Base-by-base conservation (phyloP, 805 yeast species). In the Cyberlindnera nakhonratchasimensis region DNA sequence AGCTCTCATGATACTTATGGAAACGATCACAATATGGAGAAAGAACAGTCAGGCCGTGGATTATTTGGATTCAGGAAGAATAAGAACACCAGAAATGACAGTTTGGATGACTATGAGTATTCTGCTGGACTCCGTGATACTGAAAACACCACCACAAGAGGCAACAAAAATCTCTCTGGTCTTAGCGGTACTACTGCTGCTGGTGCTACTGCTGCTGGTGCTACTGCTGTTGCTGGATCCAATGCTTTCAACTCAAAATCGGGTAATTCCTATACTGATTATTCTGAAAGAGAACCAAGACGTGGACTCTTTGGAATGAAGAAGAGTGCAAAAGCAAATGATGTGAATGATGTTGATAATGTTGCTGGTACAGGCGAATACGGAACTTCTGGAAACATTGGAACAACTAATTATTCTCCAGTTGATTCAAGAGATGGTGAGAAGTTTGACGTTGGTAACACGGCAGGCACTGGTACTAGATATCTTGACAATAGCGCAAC, bases 1-100 rank as follows among this genome's bases (percentile, higher is more conserved):
- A 46, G 53, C 22, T 58, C 61, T 7, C 58, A 56, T 34, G 61
- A 55, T 5, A 58, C 61, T 19, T 58, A 55, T 42, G 60, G 60
- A 7, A 55, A 57, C 37, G 55, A 50, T 16, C 48, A 57, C 30
- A 37, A 43, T 5, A 37, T 40, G 6, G 59, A 52, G 20, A 56
- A 55, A 40, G 30, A 21, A 2, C 41, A 40, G 28, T 22, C 34
- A 19, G 37, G 34, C 26, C 42, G 44, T 25, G 50, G 55, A 1
- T 45, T 54, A 39, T 54, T n/a, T n/a, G n/a, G n/a, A n/a, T n/a
- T 53, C 17, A 29, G 36, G 1, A 43, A 35, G 18, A 50, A 42
- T 39, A 47, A 44, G 39, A 46, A 29, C 14, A 17, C 25, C 12
- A 42, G 37, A 20, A 21, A 29, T 10, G 46, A 39, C 7, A 39